Percentiles rank a stretch among this genome's conserved stretches.
phyloP scores from a whole-genome alignment of 2,329 filamentous ascomycete genomes.

The Fusarium napiforme region DNA sequence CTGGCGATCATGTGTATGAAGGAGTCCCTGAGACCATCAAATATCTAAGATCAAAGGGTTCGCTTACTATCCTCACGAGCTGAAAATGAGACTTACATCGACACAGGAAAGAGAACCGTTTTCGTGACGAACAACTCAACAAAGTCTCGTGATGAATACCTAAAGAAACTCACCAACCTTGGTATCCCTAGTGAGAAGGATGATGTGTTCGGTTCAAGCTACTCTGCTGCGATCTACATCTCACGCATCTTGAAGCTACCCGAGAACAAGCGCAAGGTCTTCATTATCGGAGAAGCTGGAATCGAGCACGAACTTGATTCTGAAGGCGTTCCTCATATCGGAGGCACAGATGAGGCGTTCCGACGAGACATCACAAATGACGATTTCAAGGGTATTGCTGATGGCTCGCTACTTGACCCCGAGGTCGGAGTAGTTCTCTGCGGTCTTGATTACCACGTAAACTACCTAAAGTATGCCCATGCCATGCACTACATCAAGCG shows the following conservation, averaged over 20 bases:
- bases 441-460: slow-evolving; percentile 93
- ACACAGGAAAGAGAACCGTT: slow-evolving; percentile 84
- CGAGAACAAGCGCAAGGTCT: slow-evolving; percentile 88
- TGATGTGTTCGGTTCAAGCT: slow-evolving; percentile 95
- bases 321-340: slow-evolving; percentile 83
- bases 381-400: slow-evolving; percentile 83
- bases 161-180: slow-evolving; percentile 85
- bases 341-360: slow-evolving; percentile 84
- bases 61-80: background rate
- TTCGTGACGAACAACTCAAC: slow-evolving; percentile 99
- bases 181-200: slow-evolving; percentile 84
- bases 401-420: slow-evolving; percentile 80
- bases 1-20: slow-evolving; percentile 88
- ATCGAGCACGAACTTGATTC: slow-evolving; percentile 88
- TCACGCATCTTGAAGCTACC: slow-evolving; percentile 87
- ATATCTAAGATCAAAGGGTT: slow-evolving; percentile 83
- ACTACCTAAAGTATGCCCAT: slow-evolving; percentile 89
- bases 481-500: slow-evolving; percentile 87
- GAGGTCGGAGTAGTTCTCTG: slow-evolving; percentile 90
- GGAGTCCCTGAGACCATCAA: slow-evolving; percentile 87
- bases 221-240: slow-evolving; percentile 96
- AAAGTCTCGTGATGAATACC: slow-evolving; percentile 92
- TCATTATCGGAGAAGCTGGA: slow-evolving; percentile 88
- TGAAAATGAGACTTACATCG: slow-evolving; percentile 16
- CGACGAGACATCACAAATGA: slow-evolving; percentile 81